phyloP scores from a whole-genome alignment of 2,329 filamentous ascomycete genomes.

The Aspergillus tubingensis region DNA sequence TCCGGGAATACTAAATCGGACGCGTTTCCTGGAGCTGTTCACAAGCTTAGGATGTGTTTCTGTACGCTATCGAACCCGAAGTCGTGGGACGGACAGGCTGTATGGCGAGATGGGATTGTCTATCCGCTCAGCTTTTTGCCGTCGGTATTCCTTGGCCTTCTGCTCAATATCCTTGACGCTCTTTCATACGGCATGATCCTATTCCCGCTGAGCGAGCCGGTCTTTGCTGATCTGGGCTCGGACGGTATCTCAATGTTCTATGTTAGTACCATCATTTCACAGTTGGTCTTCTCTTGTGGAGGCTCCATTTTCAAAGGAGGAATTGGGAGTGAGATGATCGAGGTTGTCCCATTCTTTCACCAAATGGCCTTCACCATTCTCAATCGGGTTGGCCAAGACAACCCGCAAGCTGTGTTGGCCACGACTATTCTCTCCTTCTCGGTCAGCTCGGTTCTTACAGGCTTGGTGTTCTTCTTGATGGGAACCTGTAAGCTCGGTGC shows the following conservation, averaged over 20 bases:
- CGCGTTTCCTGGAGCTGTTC: slow-evolving; percentile 20
- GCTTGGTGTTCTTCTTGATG: slow-evolving; percentile 87
- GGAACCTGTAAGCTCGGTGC: slow-evolving; percentile 85
- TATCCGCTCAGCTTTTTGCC: slow-evolving; percentile 73
- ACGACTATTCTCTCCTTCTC: slow-evolving; percentile 93
- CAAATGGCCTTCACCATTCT: slow-evolving; percentile 95
- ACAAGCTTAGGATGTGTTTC: slow-evolving; percentile 24
- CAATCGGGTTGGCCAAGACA: slow-evolving; percentile 71
- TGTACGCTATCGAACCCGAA: slow-evolving; percentile 60
- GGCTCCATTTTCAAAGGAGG: slow-evolving; percentile 88
- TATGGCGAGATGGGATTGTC: slow-evolving; percentile 66
- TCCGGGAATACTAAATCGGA: slow-evolving; percentile 14
- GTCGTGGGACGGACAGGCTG: slow-evolving; percentile 67
- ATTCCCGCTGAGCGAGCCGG: slow-evolving; percentile 83
- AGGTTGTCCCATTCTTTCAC: slow-evolving; percentile 98
- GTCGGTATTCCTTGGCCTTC: slow-evolving; percentile 80
- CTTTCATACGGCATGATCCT: slow-evolving; percentile 96
- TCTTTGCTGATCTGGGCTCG: slow-evolving; percentile 83
- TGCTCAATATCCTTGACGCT: slow-evolving; percentile 92
- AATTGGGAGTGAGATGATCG: slow-evolving; percentile 95
- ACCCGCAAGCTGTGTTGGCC: slow-evolving; percentile 83
- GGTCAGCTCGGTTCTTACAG: slow-evolving; percentile 86
- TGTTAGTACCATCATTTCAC: slow-evolving; percentile 92
- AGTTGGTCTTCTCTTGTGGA: slow-evolving; percentile 80
- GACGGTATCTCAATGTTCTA: slow-evolving; percentile 99